Base-by-base conservation (phyloP, 2,329 filamentous ascomycete genomes). In the Thielaviopsis populi region DNA sequence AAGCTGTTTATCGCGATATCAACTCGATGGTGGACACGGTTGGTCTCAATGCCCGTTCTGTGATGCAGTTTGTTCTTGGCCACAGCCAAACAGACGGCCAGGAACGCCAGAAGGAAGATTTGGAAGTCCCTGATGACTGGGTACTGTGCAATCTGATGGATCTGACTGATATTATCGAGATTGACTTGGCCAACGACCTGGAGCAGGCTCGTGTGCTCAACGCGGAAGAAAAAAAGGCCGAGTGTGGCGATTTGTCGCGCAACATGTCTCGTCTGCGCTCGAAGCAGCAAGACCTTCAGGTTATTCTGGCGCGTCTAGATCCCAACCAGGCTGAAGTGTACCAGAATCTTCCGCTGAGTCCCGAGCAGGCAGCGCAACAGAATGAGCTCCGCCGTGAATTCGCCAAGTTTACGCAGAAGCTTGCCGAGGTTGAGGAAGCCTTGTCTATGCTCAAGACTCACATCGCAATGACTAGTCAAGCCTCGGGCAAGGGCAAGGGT, bases 21-120 rank as follows among this genome's bases (percentile, higher is more conserved):
- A 92, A 94, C 73, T 88, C 88, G 13, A 99, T 97, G 94, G 85
- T 99, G 53, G 90, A 96, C 69, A 92, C 89, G 0, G 77, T 97
- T 48, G 92, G 92, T 10, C 80, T 96, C 60, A 97, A 97, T 71
- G 84, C 78, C 11, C 78, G 82, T 17, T 84, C 88, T 5, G 82
- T 92, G 43, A 78, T 79, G 59, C 77, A 77, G 11, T 87, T 86
- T 68, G 78, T 91, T 53, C 79, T 82, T 63, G 89, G 86, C 7
- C 88, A 95, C 68, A 78, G 78, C 11, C 76, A 83, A 60, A 77
- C 80, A 61, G 76, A 82, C 42, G 27, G 53, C 27, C 15, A n/a
- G 24, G 74, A 75, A 10, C 80, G 87, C 40, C 80, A 77, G 7
- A 80, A 81, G 66, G 78, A 86, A 60, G 86, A 95, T 67, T 78